Conservation (phyloP, 192 early-diverging fungal genomes). For the Coemansia sp. region DNA sequence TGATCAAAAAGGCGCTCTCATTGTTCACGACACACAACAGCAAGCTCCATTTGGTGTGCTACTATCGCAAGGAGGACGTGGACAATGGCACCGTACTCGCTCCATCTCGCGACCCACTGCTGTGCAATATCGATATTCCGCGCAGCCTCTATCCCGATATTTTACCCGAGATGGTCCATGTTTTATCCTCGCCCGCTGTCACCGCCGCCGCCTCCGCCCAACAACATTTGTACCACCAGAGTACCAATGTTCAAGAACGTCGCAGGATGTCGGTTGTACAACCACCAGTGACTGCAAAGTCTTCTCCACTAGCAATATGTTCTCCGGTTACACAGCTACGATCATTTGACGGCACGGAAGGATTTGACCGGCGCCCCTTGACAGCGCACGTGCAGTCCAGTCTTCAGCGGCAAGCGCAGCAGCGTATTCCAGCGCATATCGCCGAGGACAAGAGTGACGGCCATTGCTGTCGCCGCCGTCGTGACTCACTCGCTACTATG, state of each 20-base stretch:
- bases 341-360: background rate
- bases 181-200: background rate
- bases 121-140: conserved; percentile 63
- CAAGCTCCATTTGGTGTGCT: conserved; percentile 84
- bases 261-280: background rate
- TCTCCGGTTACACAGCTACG: conserved; percentile 1
- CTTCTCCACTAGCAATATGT: background rate
- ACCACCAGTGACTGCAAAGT: background rate
- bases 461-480: background rate
- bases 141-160: conserved; percentile 78
- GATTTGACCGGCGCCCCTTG: background rate
- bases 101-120: conserved; percentile 62
- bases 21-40: conserved; percentile 72
- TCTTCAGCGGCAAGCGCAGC: background rate
- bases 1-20: conserved; percentile 81
- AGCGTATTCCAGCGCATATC: background rate
- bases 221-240: background rate
- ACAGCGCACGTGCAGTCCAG: background rate
- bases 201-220: conserved; percentile 3
- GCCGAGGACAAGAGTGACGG: background rate
- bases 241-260: background rate
- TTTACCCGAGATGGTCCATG: conserved; percentile 26
- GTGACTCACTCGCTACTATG: background rate
- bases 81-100: conserved; percentile 55
- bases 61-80: conserved; percentile 75